A percentile compares a stretch with the other conserved stretches of the same genome.
phyloP scores from a whole-genome alignment of 1,284 basidiomycete species.

The Anthracocystis panici-leucophaei region DNA sequence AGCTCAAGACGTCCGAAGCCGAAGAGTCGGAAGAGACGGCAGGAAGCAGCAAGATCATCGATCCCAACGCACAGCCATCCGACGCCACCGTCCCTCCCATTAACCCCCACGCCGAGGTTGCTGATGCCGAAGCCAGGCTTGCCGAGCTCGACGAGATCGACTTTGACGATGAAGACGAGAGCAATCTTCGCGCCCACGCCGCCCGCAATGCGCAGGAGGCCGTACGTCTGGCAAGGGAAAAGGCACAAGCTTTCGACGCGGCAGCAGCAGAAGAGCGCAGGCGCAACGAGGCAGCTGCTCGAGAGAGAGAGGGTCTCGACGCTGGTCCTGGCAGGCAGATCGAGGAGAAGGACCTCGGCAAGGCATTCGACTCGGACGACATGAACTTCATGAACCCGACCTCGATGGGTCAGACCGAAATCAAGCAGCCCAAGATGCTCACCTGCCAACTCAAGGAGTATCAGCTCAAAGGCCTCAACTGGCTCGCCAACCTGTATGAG shows the following conservation, averaged over 20 bases:
- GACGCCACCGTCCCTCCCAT: slow-evolving; percentile 72
- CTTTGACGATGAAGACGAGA: slow-evolving; percentile 94
- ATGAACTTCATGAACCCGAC: slow-evolving; percentile 99
- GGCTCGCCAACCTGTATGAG: slow-evolving; percentile 97
- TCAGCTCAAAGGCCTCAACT: slow-evolving; percentile 97
- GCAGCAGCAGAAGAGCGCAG: slow-evolving; percentile 80
- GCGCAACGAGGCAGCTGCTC: slow-evolving; percentile 75
- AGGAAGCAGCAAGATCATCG: slow-evolving; percentile 61
- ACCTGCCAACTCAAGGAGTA: slow-evolving; percentile 98
- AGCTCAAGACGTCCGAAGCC: slow-evolving; percentile 93
- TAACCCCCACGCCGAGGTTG: slow-evolving; percentile 75
- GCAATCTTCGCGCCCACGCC: slow-evolving; percentile 89
- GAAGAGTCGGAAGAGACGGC: slow-evolving; percentile 79
- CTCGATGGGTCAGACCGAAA: slow-evolving; percentile 82
- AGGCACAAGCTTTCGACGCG: slow-evolving; percentile 86
- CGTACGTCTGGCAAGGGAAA: slow-evolving; percentile 81
- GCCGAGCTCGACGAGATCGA: slow-evolving; percentile 81
- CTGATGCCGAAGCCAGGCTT: slow-evolving; percentile 48
- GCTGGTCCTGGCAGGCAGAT: slow-evolving; percentile 41
- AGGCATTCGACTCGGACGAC: slow-evolving; percentile 78
- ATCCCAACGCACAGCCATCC: slow-evolving; percentile 45
- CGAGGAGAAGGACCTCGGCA: slow-evolving; percentile 62
- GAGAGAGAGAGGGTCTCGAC: slow-evolving; percentile 39
- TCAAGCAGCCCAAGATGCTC: slow-evolving; percentile 94
- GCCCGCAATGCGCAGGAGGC: slow-evolving; percentile 90